Evolutionary conservation across 441 rosid genomes (phyloP).

Genomic region (Rhodomyrtus psidioides): DNA sequence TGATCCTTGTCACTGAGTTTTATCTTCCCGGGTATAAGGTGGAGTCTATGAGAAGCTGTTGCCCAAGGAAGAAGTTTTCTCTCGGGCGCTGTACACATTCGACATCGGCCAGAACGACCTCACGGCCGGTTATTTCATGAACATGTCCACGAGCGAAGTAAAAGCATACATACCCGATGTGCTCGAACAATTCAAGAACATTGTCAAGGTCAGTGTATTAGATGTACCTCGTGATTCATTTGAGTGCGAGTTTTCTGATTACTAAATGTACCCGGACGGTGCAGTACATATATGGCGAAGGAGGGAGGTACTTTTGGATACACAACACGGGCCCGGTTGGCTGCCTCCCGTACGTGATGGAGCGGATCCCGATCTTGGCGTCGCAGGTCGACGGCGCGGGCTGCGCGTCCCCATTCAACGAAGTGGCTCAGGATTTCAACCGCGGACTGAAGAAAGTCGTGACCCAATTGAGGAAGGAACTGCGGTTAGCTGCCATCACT

Average conservation of each 20-base stretch:
- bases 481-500: constrained; percentile 28
- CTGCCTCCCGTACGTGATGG: constrained; percentile 53
- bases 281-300: constrained; percentile 38
- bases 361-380: constrained; percentile 26
- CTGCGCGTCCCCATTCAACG: constrained; percentile 50
- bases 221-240: not conserved
- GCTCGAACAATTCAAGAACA: constrained; percentile 22
- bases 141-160: constrained; percentile 50
- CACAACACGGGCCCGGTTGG: constrained; percentile 81
- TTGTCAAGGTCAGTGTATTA: constrained; percentile 30
- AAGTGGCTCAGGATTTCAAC: constrained; percentile 41
- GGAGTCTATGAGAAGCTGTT: constrained; percentile 40
- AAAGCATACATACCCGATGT: constrained; percentile 58
- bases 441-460: constrained; percentile 16
- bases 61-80: constrained; percentile 46
- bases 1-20: not conserved
- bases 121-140: constrained; percentile 44
- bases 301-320: constrained; percentile 69
- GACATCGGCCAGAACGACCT: constrained; percentile 91
- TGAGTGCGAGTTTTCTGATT: not conserved
- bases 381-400: constrained; percentile 42
- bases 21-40: constrained; percentile 12
- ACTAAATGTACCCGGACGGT: not conserved
- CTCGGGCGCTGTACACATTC: constrained; percentile 56
- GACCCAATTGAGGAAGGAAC: constrained; percentile 26